Percentiles rank a stretch among this genome's conserved stretches.
These are phyloP conservation scores for Xylaria sp. DNA, from an alignment of 2,329 filamentous ascomycete species.

Conservation along the genomic window DNA sequence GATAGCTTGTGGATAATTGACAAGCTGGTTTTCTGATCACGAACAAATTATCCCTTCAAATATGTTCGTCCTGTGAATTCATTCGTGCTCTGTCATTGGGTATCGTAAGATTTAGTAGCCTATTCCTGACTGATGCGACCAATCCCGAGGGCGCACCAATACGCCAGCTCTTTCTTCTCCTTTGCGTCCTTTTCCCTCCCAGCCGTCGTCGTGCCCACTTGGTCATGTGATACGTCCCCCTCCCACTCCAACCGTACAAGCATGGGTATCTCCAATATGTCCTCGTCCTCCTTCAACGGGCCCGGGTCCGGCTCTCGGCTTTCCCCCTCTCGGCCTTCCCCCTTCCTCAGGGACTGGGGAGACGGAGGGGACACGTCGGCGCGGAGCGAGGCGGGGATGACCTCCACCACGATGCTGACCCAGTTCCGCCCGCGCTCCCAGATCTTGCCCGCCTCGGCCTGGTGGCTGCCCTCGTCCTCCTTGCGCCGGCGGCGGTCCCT, in stretches of 20 bases:
- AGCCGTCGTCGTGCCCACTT: constrained; percentile 59
- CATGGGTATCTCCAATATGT: constrained; percentile 84
- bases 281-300: constrained; percentile 61
- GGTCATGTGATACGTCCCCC: constrained; percentile 63
- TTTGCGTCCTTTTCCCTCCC: constrained; percentile 62
- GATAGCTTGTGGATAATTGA: constrained; percentile 53
- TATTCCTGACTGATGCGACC: constrained; percentile 70
- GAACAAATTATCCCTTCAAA: constrained; percentile 20
- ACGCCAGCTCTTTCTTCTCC: constrained; percentile 86
- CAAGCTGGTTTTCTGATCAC: constrained; percentile 41
- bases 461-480: constrained; percentile 49
- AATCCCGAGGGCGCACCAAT: constrained; percentile 92
- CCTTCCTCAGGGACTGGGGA: constrained; percentile 31
- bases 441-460: constrained; percentile 88
- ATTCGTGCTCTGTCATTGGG: constrained; percentile 33
- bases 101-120: constrained; percentile 43
- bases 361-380: constrained; percentile 33
- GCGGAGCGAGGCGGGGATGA: constrained; percentile 67
- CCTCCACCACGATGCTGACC: constrained; percentile 91
- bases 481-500: constrained; percentile 43
- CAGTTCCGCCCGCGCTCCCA: constrained; percentile 94
- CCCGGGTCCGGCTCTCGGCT: constrained; percentile 46
- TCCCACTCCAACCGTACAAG: constrained; percentile 94
- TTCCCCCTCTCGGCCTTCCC: too few relatives aligned
- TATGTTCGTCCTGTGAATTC: constrained; percentile 11